phyloP scores from a whole-genome alignment of 2,329 filamentous ascomycete genomes.

The Alternaria ventricosa region DNA sequence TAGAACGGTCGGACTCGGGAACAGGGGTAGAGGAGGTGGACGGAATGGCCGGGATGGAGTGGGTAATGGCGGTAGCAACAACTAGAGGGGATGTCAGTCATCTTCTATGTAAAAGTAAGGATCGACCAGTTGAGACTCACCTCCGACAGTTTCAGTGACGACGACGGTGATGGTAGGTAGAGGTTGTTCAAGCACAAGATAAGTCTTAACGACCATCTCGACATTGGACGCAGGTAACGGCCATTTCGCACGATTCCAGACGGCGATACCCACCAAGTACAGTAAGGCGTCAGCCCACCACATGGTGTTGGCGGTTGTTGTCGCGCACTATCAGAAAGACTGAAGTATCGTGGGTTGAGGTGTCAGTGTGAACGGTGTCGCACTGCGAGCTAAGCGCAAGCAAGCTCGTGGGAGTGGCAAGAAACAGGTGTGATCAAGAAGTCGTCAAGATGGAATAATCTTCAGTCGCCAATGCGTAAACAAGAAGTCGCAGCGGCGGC shows the following conservation, averaged over 20 bases:
- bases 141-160: conserved; percentile 6
- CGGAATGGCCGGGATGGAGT: neutral
- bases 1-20: neutral
- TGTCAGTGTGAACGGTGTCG: neutral
- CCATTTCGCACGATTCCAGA: neutral
- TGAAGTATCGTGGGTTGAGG: neutral
- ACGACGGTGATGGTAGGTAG: conserved; percentile 6
- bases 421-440: neutral
- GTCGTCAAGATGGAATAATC: neutral
- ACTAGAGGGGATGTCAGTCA: neutral
- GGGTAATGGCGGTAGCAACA: conserved; percentile 3
- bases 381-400: neutral
- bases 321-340: neutral
- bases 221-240: neutral
- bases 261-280: neutral
- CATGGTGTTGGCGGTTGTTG: conserved; percentile 1
- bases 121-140: neutral
- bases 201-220: neutral
- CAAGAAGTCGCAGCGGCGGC: neutral
- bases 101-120: neutral
- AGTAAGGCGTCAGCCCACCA: neutral
- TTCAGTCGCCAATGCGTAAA: neutral
- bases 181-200: neutral
- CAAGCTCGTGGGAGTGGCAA: neutral
- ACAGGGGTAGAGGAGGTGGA: neutral